A percentile compares a stretch with the other conserved stretches of the same genome.
Conservation (phyloP, 208 protist genomes). For the Leishmania mexicana region DNA sequence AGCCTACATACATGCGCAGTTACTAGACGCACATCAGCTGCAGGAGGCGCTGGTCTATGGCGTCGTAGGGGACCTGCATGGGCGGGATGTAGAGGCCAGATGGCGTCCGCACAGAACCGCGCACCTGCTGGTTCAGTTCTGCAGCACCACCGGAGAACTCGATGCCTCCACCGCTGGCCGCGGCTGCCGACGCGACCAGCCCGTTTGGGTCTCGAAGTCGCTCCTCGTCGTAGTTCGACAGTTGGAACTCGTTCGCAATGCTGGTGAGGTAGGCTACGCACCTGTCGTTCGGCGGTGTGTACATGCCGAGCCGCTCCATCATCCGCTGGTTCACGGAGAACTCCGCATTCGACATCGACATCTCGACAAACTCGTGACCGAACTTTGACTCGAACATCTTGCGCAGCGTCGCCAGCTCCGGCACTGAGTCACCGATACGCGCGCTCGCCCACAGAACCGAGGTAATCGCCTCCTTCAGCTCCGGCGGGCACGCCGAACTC, state of each 20-base stretch:
- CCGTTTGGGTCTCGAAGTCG: slow-evolving; percentile 66
- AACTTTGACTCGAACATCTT: slow-evolving; percentile 88
- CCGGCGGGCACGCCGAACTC: slow-evolving; percentile 67
- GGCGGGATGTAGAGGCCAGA: slow-evolving; percentile 70
- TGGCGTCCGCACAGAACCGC: slow-evolving; percentile 47
- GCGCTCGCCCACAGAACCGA: slow-evolving; percentile 86
- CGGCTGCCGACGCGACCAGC: slow-evolving; percentile 61
- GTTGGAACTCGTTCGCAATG: slow-evolving; percentile 78
- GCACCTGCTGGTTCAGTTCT: slow-evolving; percentile 19
- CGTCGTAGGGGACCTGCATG: slow-evolving; percentile 58
- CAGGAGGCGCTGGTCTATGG: slow-evolving; percentile 65
- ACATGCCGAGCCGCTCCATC: slow-evolving; percentile 80
- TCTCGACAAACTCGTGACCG: slow-evolving; percentile 82
- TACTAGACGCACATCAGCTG: slow-evolving; percentile 63
- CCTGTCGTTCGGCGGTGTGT: slow-evolving; percentile 76
- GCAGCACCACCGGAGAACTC: slow-evolving; percentile 7
- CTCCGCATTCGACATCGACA: slow-evolving; percentile 80
- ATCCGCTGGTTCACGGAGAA: slow-evolving; percentile 89
- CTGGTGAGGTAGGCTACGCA: slow-evolving; percentile 84
- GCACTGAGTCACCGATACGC: slow-evolving; percentile 64
- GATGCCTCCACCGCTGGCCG: slow-evolving; percentile 33
- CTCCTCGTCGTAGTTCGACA: slow-evolving; percentile 79
- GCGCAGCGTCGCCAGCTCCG: slow-evolving; percentile 72
- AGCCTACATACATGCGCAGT: not conserved
- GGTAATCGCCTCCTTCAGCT: slow-evolving; percentile 91